Percentiles rank a stretch among this genome's conserved stretches.
Conservation (phyloP, 768 basidiomycete species). For the Lentinus brumalis region DNA sequence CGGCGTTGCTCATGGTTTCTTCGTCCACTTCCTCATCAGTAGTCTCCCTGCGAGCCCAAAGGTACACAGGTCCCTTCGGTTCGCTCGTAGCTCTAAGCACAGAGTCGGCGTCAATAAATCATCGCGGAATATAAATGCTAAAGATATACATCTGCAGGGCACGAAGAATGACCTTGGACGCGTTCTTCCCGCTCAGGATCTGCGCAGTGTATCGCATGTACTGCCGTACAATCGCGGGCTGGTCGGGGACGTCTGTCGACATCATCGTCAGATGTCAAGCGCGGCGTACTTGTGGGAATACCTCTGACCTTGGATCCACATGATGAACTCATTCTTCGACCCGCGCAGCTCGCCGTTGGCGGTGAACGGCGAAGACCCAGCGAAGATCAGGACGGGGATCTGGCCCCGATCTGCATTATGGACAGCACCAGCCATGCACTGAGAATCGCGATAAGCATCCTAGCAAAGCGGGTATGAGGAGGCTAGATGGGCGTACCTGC, state of each 20-base stretch:
- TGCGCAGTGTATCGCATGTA: constrained; percentile 73
- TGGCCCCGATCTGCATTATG: constrained; percentile 69
- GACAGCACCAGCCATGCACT: constrained; percentile 71
- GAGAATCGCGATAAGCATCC: not conserved
- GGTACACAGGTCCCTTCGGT: constrained; percentile 73
- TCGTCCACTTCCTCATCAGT: constrained; percentile 64
- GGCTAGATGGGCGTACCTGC: constrained; percentile 41
- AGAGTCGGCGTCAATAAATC: too few species aligned
- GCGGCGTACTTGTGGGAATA: not conserved
- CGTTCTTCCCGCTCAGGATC: constrained; percentile 54
- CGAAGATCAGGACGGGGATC: constrained; percentile 69
- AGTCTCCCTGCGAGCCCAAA: constrained; percentile 72
- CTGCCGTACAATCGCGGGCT: constrained; percentile 68
- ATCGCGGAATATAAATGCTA: not conserved
- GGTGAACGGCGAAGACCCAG: constrained; percentile 68
- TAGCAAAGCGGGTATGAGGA: not conserved
- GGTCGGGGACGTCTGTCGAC: constrained; percentile 64
- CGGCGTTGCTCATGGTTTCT: constrained; percentile 33
- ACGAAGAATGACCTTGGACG: constrained; percentile 53
- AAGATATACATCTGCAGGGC: constrained; percentile 61
- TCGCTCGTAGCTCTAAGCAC: constrained; percentile 59
- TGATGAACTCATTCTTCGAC: constrained; percentile 71
- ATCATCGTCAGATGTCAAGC: not conserved
- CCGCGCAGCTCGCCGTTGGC: constrained; percentile 59
- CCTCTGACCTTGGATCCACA: constrained; percentile 65